Percentiles rank a stretch among this genome's conserved stretches.
phyloP scores from a whole-genome alignment of 2,329 filamentous ascomycete species.

The Bipolaris victoriae region DNA sequence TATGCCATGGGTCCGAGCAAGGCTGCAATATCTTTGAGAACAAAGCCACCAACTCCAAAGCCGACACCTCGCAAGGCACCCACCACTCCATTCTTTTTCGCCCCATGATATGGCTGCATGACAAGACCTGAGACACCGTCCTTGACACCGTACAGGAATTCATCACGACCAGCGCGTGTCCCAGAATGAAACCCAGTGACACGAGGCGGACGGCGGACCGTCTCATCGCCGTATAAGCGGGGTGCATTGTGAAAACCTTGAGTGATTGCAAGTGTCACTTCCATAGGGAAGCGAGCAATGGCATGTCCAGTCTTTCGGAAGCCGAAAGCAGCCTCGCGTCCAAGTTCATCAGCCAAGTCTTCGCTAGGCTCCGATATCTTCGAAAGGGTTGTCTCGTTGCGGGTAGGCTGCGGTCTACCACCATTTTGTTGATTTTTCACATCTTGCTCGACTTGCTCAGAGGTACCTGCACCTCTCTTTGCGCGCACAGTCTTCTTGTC shows the following conservation, averaged over 20 bases:
- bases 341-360: constrained; percentile 43
- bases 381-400: constrained; percentile 37
- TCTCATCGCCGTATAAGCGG: constrained; percentile 72
- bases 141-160: constrained; percentile 68
- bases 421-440: constrained; percentile 10
- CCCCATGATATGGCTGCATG: constrained; percentile 64
- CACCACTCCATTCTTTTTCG: constrained; percentile 60
- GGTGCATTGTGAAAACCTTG: constrained; percentile 76
- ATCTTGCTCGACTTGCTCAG: constrained; percentile 14
- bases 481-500: constrained; percentile 31
- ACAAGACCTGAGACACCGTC: constrained; percentile 70
- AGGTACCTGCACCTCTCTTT: constrained; percentile 23
- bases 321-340: constrained; percentile 60
- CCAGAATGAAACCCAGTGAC: constrained; percentile 71
- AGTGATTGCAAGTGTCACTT: constrained; percentile 66
- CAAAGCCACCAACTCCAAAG: constrained; percentile 67
- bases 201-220: constrained; percentile 67
- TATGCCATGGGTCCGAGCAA: constrained; percentile 67
- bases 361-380: constrained; percentile 43
- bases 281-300: constrained; percentile 64
- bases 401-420: constrained; percentile 26
- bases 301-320: constrained; percentile 60
- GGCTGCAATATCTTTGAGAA: constrained; percentile 69
- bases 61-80: constrained; percentile 62
- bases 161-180: constrained; percentile 63